Conservation (phyloP, 495 filamentous ascomycete genomes). For the Penicillium canariense region DNA sequence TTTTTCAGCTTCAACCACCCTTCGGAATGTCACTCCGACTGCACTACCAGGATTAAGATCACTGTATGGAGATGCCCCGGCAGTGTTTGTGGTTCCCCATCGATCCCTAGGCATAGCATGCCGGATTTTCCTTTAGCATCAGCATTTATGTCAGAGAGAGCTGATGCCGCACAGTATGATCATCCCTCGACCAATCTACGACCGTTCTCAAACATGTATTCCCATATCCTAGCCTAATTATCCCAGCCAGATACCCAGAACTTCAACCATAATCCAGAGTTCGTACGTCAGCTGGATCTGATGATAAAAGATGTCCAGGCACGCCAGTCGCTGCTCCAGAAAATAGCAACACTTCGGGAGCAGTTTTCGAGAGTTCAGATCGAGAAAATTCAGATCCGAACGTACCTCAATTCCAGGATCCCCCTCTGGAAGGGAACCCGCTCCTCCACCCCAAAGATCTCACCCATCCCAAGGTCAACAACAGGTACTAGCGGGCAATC, state of each 20-base stretch:
- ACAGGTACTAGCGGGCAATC: slow-evolving; percentile 20
- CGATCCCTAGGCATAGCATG: neutral
- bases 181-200: slow-evolving; percentile 4
- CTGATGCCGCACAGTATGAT: slow-evolving; percentile 3
- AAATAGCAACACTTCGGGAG: slow-evolving; percentile 16
- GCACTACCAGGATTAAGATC: neutral
- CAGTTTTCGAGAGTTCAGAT: slow-evolving; percentile 24
- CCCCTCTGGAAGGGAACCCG: slow-evolving; percentile 11
- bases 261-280: slow-evolving; percentile 5
- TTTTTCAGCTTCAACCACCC: slow-evolving; percentile 9
- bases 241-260: neutral
- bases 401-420: slow-evolving; percentile 18
- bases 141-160: neutral
- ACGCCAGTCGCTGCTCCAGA: slow-evolving; percentile 13
- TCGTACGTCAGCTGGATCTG: slow-evolving; percentile 20
- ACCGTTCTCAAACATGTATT: slow-evolving; percentile 16
- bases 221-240: slow-evolving; percentile 12
- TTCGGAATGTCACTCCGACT: slow-evolving; percentile 14
- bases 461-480: slow-evolving; percentile 12
- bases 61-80: slow-evolving; percentile 1
- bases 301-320: slow-evolving; percentile 27
- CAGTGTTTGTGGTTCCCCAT: neutral
- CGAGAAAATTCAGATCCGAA: slow-evolving; percentile 24
- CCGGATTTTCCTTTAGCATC: neutral
- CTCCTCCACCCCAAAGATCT: slow-evolving; percentile 3